phyloP scores from a whole-genome alignment of 1,139 yeast species.

The Geotrichum histeridarum region DNA sequence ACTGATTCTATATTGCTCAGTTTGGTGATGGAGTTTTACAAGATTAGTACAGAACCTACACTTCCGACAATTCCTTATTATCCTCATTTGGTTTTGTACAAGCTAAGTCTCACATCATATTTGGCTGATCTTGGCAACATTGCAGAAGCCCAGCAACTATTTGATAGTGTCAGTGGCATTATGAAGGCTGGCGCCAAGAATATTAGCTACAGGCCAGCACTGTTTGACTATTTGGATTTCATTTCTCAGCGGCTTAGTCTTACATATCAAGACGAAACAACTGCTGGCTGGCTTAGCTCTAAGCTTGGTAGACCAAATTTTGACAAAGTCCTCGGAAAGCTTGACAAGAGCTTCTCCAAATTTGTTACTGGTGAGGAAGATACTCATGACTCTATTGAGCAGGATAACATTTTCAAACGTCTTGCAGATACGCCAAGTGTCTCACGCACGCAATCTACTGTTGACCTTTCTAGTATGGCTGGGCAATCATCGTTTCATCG shows the following conservation, averaged over 20 bases:
- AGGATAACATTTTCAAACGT: slow-evolving; percentile 60
- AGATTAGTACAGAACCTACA: slow-evolving; percentile 22
- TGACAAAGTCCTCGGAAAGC: slow-evolving; percentile 81
- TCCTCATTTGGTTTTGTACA: slow-evolving; percentile 53
- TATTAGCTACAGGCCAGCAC: slow-evolving; percentile 40
- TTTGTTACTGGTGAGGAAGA: slow-evolving; percentile 85
- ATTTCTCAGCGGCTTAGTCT: slow-evolving; percentile 25
- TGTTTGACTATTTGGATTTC: slow-evolving; percentile 40
- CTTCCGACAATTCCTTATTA: slow-evolving; percentile 36
- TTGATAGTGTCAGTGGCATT: slow-evolving; percentile 48
- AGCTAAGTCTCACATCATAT: slow-evolving; percentile 56
- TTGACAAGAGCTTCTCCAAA: slow-evolving; percentile 72
- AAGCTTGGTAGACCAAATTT: slow-evolving; percentile 70
- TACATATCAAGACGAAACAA: slow-evolving; percentile 40
- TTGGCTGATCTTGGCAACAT: slow-evolving; percentile 60
- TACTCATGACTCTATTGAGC: slow-evolving; percentile 34
- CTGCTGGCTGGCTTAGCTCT: slow-evolving; percentile 56
- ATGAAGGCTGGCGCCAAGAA: slow-evolving; percentile 45
- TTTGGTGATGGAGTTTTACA: slow-evolving; percentile 66
- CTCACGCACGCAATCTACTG: slow-evolving; percentile 19
- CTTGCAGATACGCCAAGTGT: slow-evolving; percentile 37
- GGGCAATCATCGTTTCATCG: background rate
- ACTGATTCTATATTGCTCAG: slow-evolving; percentile 49
- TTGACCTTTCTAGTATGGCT: slow-evolving; percentile 9
- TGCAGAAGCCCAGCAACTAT: slow-evolving; percentile 54